These are phyloP conservation scores for Byssochlamys sp. DNA, from an alignment of 2,329 filamentous ascomycete genomes.

Conservation along the genomic window DNA sequence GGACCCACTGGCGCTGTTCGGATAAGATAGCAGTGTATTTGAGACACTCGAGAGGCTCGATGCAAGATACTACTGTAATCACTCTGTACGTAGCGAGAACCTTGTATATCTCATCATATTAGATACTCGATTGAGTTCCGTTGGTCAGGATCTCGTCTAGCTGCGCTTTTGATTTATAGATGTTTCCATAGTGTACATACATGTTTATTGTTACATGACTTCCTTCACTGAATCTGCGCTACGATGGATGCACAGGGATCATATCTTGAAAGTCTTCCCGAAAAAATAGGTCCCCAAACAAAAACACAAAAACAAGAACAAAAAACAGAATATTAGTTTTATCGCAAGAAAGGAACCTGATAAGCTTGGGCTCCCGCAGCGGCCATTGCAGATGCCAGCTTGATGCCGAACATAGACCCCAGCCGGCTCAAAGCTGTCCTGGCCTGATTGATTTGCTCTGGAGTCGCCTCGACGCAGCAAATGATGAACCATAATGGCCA, in stretches of 20 bases:
- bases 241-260: neutral
- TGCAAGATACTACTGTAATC: too few relatives aligned
- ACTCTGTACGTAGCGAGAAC: too few relatives aligned
- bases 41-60: too few relatives aligned
- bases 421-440: constrained; percentile 17
- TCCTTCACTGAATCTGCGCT: too few relatives aligned
- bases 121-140: too few relatives aligned
- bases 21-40: neutral
- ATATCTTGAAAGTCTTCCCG: neutral
- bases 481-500: constrained; percentile 32
- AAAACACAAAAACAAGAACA: neutral
- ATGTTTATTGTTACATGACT: too few relatives aligned
- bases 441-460: constrained; percentile 20
- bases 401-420: constrained; percentile 25
- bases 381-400: constrained; percentile 23
- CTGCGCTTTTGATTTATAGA: too few relatives aligned
- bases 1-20: neutral
- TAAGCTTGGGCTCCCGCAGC: constrained; percentile 1
- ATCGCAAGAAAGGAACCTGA: neutral
- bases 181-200: too few relatives aligned
- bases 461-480: constrained; percentile 23
- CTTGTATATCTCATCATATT: too few relatives aligned
- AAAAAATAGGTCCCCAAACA: neutral
- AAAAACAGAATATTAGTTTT: neutral
- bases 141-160: too few relatives aligned